Evolutionary conservation across 176 grass and related monocot genomes (phyloP).

Genomic region (Cymbopogon citratus): DNA sequence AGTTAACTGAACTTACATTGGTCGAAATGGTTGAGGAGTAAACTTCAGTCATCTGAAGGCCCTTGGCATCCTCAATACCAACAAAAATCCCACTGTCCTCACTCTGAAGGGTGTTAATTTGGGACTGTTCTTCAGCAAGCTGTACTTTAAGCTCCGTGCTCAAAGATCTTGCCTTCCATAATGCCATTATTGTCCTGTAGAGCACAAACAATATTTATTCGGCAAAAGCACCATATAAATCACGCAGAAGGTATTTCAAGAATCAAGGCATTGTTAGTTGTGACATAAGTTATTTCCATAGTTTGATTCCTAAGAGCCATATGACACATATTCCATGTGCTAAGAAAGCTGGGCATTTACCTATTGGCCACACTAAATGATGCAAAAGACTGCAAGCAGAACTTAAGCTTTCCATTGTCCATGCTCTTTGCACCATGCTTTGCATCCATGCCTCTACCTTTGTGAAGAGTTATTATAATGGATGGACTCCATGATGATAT

Average conservation of each 20-base stretch:
- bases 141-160: conserved; percentile 66
- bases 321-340: background rate
- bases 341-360: conserved; percentile 34
- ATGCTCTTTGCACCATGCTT: conserved; percentile 83
- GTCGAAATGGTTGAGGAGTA: conserved; percentile 46
- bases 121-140: conserved; percentile 75
- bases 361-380: conserved; percentile 91
- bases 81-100: conserved; percentile 76
- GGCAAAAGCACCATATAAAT: conserved; percentile 2
- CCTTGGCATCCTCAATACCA: conserved; percentile 64
- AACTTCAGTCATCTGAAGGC: conserved; percentile 56
- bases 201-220: conserved; percentile 25
- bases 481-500: conserved; percentile 73
- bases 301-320: conserved; percentile 11
- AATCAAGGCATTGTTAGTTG: background rate
- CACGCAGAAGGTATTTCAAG: conserved; percentile 25
- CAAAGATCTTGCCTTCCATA: conserved; percentile 91
- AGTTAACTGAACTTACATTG: conserved; percentile 46
- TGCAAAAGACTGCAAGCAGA: conserved; percentile 82
- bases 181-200: conserved; percentile 80
- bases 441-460: conserved; percentile 82
- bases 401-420: conserved; percentile 80
- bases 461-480: conserved; percentile 63
- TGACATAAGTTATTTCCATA: background rate
- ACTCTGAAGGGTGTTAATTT: conserved; percentile 41